Evolutionary conservation across 1,284 basidiomycete genomes (phyloP).

Genomic region (Schizopora paradoxa): DNA sequence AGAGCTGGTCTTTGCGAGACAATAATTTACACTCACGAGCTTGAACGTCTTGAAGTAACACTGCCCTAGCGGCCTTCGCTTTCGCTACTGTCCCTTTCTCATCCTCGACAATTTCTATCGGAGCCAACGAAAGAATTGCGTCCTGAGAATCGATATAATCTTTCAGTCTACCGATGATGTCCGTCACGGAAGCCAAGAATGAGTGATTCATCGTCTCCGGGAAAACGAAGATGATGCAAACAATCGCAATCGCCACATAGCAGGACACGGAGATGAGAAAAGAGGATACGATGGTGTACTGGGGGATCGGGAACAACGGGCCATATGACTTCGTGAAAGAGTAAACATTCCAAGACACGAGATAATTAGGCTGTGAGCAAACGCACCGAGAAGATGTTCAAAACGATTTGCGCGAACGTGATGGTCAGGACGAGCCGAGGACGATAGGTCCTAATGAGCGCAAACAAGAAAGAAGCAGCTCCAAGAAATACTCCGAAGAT

Average conservation of each 20-base stretch:
- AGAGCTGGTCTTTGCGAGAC: constrained; percentile 2
- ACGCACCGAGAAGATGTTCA: constrained; percentile 59
- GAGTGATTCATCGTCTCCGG: constrained; percentile 66
- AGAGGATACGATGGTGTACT: constrained; percentile 58
- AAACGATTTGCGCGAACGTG: constrained; percentile 53
- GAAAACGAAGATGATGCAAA: constrained; percentile 58
- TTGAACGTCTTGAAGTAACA: constrained; percentile 23
- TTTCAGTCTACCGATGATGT: constrained; percentile 32
- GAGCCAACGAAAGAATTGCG: constrained; percentile 34
- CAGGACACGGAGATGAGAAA: constrained; percentile 55
- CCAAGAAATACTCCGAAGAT: constrained; percentile 73
- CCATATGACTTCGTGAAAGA: constrained; percentile 35
- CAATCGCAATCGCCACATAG: constrained; percentile 58
- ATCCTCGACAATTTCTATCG: constrained; percentile 30
- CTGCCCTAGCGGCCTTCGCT: constrained; percentile 25
- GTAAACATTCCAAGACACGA: background rate
- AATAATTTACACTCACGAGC: constrained; percentile 22
- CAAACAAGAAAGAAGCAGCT: constrained; percentile 57
- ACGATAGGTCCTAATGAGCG: constrained; percentile 50
- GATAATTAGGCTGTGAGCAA: background rate
- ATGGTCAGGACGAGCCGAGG: constrained; percentile 57
- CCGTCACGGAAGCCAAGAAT: constrained; percentile 31
- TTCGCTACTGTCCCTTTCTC: constrained; percentile 27
- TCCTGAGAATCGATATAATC: constrained; percentile 35
- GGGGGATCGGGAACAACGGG: constrained; percentile 56